A percentile compares a stretch with the other conserved stretches of the same genome.
phyloP scores from a whole-genome alignment of 257 asterid species.

The Avicennia marina region DNA sequence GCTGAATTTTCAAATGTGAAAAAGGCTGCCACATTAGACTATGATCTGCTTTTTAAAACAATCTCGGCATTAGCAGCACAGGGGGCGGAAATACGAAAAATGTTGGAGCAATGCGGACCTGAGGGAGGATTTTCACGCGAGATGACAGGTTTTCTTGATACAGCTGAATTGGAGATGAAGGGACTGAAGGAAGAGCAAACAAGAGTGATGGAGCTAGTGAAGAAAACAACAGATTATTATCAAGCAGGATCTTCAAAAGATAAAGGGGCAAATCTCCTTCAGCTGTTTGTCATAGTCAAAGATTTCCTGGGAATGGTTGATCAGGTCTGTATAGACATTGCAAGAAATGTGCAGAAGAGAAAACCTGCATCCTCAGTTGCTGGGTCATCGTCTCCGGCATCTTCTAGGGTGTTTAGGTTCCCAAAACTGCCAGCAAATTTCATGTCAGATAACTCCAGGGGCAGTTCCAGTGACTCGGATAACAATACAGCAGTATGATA shows the following conservation, averaged over 20 bases:
- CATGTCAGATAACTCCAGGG: slow-evolving; percentile 49
- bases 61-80: slow-evolving; percentile 36
- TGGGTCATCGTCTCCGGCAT: slow-evolving; percentile 45
- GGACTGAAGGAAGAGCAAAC: slow-evolving; percentile 44
- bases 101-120: slow-evolving; percentile 28
- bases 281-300: slow-evolving; percentile 52
- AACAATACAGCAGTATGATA: slow-evolving; percentile 30
- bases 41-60: slow-evolving; percentile 41
- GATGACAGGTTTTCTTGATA: slow-evolving; percentile 55
- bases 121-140: slow-evolving; percentile 41
- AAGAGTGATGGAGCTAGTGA: slow-evolving; percentile 71
- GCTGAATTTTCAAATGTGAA: slow-evolving; percentile 63
- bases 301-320: slow-evolving; percentile 92
- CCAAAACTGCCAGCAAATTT: slow-evolving; percentile 79
- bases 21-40: slow-evolving; percentile 61
- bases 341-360: slow-evolving; percentile 64
- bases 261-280: slow-evolving; percentile 47
- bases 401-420: slow-evolving; percentile 67
- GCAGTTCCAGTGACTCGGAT: slow-evolving; percentile 47
- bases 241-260: slow-evolving; percentile 69
- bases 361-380: slow-evolving; percentile 32
- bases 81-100: slow-evolving; percentile 30
- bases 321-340: slow-evolving; percentile 70
- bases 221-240: slow-evolving; percentile 71
- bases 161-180: slow-evolving; percentile 52